Evolutionary conservation across 352 stramenopile genomes (phyloP), one percentile per base, ranked within the genome.

Genomic region (Phytophthora cryptogea): DNA sequence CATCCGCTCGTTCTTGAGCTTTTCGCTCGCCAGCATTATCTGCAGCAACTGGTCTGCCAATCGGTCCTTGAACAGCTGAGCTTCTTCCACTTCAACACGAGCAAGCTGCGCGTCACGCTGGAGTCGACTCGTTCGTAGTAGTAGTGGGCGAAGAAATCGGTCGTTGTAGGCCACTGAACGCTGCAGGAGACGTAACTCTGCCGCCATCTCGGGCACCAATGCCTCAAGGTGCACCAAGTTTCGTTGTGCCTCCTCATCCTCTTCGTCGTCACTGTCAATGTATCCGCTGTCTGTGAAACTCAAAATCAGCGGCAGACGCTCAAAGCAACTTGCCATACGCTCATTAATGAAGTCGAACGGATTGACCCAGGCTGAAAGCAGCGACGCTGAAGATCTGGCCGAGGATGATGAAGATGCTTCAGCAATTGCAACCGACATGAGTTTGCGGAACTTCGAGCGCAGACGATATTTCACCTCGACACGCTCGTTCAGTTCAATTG

Each of bases 11-110:
- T 86, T 91, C 69, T 92, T 94, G 17, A 85, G 64, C 23, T 74
- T 73, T 55, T 94, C 80, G 27, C 72, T 86, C 0, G 61, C 65
- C 35, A 86, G 35, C 59, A 94, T 77, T 44, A 94, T 76, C 41
- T 90, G 74, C 49, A 90, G 63, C 72, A 92, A 85, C 49, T 94
- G 86, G 45, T 94, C 81, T 0, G 79, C 72, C 5, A 94, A 63
- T 40, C 80, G 65, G 64, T 88, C 77, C 40, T 94, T 92, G 61
- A 91, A 92, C 44, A 83, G 47, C 43, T 87, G 78, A 2, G 71
- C 40, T 59, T 94, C 86, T 26, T 94, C 86, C 6, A 91, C 52
- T 61, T 88, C 74, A 3, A 94, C 59, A 11, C 83, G 74, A 16
- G 81, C 83, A 2, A 90, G 60, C 59, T 92, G 79, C 2, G 59